Percentiles rank a stretch among this genome's conserved stretches.
These are phyloP conservation scores for Botrytis pseudocinerea DNA, from an alignment of 2,329 filamentous ascomycete species.

Conservation along the genomic window DNA sequence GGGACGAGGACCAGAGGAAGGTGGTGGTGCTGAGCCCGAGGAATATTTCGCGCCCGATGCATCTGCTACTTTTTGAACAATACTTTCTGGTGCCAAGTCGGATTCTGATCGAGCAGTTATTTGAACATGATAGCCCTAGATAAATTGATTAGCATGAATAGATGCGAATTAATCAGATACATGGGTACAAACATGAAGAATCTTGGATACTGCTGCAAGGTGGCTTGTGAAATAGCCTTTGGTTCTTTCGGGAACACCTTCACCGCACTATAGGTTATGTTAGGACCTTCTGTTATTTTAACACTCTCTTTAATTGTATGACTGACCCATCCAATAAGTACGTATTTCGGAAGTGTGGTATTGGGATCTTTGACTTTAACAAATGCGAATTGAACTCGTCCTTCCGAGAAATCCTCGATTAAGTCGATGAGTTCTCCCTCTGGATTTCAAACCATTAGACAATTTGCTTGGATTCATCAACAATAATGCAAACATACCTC, in stretches of 20 bases:
- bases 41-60: constrained; percentile 95
- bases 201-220: constrained; percentile 81
- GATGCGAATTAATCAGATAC: background rate
- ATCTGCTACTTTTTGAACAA: constrained; percentile 91
- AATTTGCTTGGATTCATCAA: background rate
- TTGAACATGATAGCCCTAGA: constrained; percentile 88
- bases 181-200: constrained; percentile 67
- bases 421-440: constrained; percentile 90
- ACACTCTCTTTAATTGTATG: background rate
- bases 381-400: constrained; percentile 94
- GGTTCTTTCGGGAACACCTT: constrained; percentile 95
- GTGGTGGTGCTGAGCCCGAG: constrained; percentile 61
- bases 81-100: constrained; percentile 82
- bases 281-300: constrained; percentile 26
- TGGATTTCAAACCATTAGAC: constrained; percentile 42
- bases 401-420: constrained; percentile 95
- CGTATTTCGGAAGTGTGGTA: constrained; percentile 82
- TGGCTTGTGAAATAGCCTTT: constrained; percentile 99
- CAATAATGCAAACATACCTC: constrained; percentile 55
- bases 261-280: constrained; percentile 67
- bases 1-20: constrained; percentile 48
- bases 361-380: constrained; percentile 97
- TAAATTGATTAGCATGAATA: constrained; percentile 25
- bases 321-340: constrained; percentile 82
- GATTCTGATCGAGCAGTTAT: constrained; percentile 90